These are phyloP conservation scores for Sclerotinia sclerotiorum DNA, from an alignment of 2,329 filamentous ascomycete species.

Conservation along the genomic window DNA sequence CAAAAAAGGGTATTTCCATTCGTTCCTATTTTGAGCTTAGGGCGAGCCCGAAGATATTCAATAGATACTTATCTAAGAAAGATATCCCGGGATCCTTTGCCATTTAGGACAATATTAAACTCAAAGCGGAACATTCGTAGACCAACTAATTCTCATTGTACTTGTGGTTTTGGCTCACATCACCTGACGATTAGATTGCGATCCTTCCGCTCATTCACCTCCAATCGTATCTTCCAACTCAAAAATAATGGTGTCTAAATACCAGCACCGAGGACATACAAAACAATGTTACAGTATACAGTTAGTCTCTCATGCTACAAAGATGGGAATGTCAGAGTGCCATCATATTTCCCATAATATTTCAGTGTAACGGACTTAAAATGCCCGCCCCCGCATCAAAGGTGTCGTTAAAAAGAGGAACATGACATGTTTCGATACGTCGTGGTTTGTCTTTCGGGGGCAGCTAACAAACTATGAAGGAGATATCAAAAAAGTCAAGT, in stretches of 20 bases:
- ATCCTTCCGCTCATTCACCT: slow-evolving; percentile 54
- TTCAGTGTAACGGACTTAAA: slow-evolving; percentile 45
- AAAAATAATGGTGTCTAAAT: slow-evolving; percentile 52
- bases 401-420: too few relatives aligned
- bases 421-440: too few relatives aligned
- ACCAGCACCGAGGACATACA: slow-evolving; percentile 52
- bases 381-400: slow-evolving; percentile 21
- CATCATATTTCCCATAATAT: slow-evolving; percentile 54
- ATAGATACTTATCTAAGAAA: too few relatives aligned
- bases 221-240: slow-evolving; percentile 49
- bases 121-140: slow-evolving; percentile 59
- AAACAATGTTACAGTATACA: slow-evolving; percentile 36
- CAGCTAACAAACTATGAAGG: too few relatives aligned
- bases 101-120: slow-evolving; percentile 48
- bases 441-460: too few relatives aligned
- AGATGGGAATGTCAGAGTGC: slow-evolving; percentile 55
- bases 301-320: slow-evolving; percentile 39
- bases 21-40: too few relatives aligned
- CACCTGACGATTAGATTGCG: slow-evolving; percentile 63
- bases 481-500: too few relatives aligned
- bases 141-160: slow-evolving; percentile 52
- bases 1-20: too few relatives aligned
- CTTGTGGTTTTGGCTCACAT: slow-evolving; percentile 53
- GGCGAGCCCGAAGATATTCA: too few relatives aligned
- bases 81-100: neutral